Base-by-base conservation (phyloP, 345 rosid species). In the Brassica juncea region DNA sequence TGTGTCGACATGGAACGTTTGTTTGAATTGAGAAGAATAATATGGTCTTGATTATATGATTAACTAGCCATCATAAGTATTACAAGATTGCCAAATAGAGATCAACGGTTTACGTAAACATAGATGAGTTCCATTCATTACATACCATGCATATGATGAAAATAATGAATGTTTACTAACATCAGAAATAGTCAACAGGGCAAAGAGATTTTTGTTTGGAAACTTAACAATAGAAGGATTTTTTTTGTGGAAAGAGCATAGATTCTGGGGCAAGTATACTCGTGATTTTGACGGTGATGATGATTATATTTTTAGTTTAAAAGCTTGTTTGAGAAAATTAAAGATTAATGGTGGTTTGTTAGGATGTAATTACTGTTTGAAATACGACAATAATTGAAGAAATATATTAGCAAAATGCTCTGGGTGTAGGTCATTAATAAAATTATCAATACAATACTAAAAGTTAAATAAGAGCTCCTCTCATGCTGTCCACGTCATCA, bases 241-340 rank as follows among this genome's bases (percentile, higher is more conserved):
- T 44, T 39, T 39, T 44, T 44, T 39, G 47, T 85, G 83, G 88
- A 81, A 70, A 35, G 57, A 68, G 0, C 86, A 83, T 58, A 74
- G 35, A 54, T 65, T 35, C 4, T 85, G 88, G 88, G 44, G 66
- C 0, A 80, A 77, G 70, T 83, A 61, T 71, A 7, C 21, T 68
- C 60, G 2, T 8, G 23, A 37, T 15, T 60, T 5, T 49, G 61
- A 4, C 44, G 60, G 8, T 52, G 77, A 28, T 54, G 71, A 11
- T 54, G 62, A 9, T 28, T 55, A 16, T 35, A 27, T 8, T 8
- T 65, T 55, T 78, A 19, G 66, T 37, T 28, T 4, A 64, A 37
- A 21, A 71, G 58, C 59, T 54, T 71, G 47, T 27, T 61, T 6
- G 39, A 30, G 52, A n/a, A 31, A 28, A 47, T 31, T 9, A 39